A percentile compares a stretch with the other conserved stretches of the same genome.
phyloP scores from a whole-genome alignment of 306 rosid genomes.

The Gastrolobium bilobum region DNA sequence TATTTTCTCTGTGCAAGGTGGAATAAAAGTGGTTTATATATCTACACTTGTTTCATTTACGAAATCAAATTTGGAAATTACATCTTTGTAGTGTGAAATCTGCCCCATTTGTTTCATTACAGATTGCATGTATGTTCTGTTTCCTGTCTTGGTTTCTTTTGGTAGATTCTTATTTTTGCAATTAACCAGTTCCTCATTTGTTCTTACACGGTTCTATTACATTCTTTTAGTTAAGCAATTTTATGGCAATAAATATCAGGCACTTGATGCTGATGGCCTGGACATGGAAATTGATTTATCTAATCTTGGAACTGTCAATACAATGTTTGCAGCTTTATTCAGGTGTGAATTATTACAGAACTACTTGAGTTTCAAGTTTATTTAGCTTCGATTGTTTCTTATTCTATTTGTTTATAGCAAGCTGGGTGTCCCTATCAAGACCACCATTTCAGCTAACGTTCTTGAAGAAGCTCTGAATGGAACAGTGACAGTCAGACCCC shows the following conservation, averaged over 20 bases:
- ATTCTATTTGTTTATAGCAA: conserved; percentile 69
- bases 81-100: no score
- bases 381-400: conserved; percentile 49
- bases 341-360: conserved; percentile 67
- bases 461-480: conserved; percentile 99
- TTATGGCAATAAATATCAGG: conserved; percentile 56
- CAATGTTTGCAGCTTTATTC: conserved; percentile 97
- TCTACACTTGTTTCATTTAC: no score
- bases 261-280: conserved; percentile 79
- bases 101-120: no score
- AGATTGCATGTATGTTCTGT: no score
- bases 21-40: no score
- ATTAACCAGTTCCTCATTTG: no score
- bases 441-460: conserved; percentile 95
- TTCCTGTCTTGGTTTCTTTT: no score
- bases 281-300: conserved; percentile 92
- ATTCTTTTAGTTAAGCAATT: no score
- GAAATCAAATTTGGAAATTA: no score
- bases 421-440: conserved; percentile 99
- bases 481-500: conserved; percentile 95
- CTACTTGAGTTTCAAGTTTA: conserved; percentile 38
- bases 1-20: no score
- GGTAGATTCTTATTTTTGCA: no score
- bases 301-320: conserved; percentile 88
- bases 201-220: no score